Base-by-base conservation (phyloP, 2,329 filamentous ascomycete genomes). In the Aspergillus awamori region DNA sequence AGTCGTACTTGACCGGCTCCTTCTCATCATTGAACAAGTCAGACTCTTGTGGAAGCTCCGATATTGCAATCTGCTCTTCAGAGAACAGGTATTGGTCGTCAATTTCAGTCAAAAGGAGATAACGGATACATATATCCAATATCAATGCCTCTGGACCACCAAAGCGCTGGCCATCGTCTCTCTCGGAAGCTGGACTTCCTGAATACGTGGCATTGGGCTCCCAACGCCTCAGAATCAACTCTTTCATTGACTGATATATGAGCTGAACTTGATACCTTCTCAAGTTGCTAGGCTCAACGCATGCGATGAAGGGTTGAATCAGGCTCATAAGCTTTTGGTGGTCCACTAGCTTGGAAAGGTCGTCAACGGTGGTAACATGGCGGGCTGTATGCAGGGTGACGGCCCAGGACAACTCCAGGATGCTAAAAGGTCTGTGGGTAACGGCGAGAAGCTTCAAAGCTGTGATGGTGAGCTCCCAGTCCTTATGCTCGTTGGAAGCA, bases 371-470 rank as follows among this genome's bases (percentile, higher is more conserved):
- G 24, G 65, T 69, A 49, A 72, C 51, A 47, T 68, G 45, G 38
- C 53, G 26, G 52, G 53, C 22, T 5, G 39, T 17, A 38, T 58
- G 66, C 57, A 74, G 62, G 22, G 67, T 61, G 36, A 65, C 65
- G 6, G 72, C 72, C 70, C 70, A 74, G 15, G 66, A 63, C 20
- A 75, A 68, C 58, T 75, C 72, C 3, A 70, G 55, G 17, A 74
- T 72, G 59, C 71, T 73, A 4, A 74, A 63, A 30, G 70, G 67
- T 65, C 72, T 70, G 61, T 64, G 65, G 20, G 17, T 38, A 30
- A 59, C 28, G 13, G 54, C 38, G 11, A 74, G 67, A 57, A 74
- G 26, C 48, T 69, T 66, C 41, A 68, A 54, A 49, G 66, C 66
- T 26, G 53, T 63, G 20, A 28, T 55, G 30, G 63, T 59, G 55